Conservation (phyloP, 257 asterid species). For the Capsicum pubescens region DNA sequence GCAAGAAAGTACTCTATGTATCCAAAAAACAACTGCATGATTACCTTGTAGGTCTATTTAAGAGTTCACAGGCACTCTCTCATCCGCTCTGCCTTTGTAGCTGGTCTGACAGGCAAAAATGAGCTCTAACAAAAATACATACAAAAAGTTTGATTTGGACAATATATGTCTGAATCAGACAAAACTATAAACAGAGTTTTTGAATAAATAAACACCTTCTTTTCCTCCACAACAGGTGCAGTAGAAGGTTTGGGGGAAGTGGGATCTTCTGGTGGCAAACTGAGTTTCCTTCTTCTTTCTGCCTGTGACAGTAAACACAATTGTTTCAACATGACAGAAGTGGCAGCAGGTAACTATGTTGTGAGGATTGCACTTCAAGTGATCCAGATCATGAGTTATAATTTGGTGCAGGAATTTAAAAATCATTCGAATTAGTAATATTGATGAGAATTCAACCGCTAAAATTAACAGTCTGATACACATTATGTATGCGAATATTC, state of each 20-base stretch:
- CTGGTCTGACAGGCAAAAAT: conserved; percentile 77
- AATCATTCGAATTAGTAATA: background rate
- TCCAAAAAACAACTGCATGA: background rate
- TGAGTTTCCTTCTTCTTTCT: conserved; percentile 95
- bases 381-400: background rate
- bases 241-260: conserved; percentile 61
- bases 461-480: background rate
- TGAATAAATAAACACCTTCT: conserved; percentile 41
- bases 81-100: conserved; percentile 91
- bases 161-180: too few species aligned
- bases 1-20: background rate
- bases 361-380: too few species aligned
- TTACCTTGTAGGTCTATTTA: conserved; percentile 87
- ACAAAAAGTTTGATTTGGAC: too few species aligned
- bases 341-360: too few species aligned
- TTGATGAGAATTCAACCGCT: background rate
- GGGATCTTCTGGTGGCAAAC: conserved; percentile 86
- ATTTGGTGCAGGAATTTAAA: background rate
- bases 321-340: conserved; percentile 23
- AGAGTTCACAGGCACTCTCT: conserved; percentile 91
- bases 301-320: conserved; percentile 63
- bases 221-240: conserved; percentile 82
- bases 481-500: background rate
- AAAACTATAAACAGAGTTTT: too few species aligned
- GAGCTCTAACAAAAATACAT: too few species aligned